A percentile compares a stretch with the other conserved stretches of the same genome.
phyloP scores from a whole-genome alignment of 495 filamentous ascomycete genomes.

The Pseudoneurospora amorphoporcata region DNA sequence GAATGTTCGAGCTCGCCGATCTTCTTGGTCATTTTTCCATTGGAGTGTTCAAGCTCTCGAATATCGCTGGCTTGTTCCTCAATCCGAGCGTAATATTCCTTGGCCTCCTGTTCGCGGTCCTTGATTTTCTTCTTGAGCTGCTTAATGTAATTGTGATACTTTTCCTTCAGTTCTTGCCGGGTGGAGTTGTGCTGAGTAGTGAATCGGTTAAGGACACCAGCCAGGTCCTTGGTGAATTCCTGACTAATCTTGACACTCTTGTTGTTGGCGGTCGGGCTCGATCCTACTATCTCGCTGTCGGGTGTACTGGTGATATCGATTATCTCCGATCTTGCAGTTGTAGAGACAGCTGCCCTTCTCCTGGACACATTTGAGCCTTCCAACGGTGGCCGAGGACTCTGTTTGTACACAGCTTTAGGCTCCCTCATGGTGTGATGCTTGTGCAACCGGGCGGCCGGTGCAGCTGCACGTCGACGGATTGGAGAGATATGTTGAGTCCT shows the following conservation, averaged over 20 bases:
- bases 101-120: background rate
- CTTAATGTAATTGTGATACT: conserved; percentile 15
- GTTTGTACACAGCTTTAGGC: background rate
- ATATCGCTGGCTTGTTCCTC: conserved; percentile 13
- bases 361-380: background rate
- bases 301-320: background rate
- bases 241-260: conserved; percentile 9
- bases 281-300: background rate
- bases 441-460: background rate
- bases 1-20: conserved; percentile 15
- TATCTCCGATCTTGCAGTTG: background rate
- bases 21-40: conserved; percentile 11
- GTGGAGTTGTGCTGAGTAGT: conserved; percentile 9
- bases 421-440: background rate
- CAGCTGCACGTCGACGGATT: background rate
- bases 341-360: background rate
- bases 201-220: conserved; percentile 16
- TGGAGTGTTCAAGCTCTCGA: conserved; percentile 9
- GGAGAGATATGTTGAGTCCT: background rate
- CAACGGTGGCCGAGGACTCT: background rate
- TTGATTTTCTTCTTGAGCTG: conserved; percentile 6
- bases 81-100: background rate
- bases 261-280: conserved; percentile 6
- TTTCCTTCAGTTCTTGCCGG: conserved; percentile 8
- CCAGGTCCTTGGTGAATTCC: conserved; percentile 14